Percentiles rank a stretch among this genome's conserved stretches.
phyloP scores from a whole-genome alignment of 306 rosid species.

The Glycyrrhiza uralensis region DNA sequence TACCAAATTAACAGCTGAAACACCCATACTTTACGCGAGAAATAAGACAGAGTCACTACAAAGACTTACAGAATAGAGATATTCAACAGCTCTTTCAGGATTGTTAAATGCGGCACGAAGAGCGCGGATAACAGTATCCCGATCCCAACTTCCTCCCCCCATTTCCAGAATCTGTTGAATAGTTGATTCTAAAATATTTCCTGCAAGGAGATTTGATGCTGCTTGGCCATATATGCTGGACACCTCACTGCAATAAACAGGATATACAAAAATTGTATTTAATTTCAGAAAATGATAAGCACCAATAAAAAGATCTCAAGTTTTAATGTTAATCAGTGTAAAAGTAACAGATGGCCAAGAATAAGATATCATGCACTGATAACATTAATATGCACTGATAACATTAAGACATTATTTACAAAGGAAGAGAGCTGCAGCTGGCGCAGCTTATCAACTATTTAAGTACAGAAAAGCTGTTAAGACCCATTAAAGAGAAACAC shows the following conservation, averaged over 20 bases:
- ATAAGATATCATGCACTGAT: not conserved
- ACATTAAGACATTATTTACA: not conserved
- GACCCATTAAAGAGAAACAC: constrained; percentile 4
- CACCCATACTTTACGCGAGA: not conserved
- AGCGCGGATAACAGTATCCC: constrained; percentile 73
- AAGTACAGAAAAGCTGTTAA: not conserved
- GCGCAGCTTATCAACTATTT: not conserved
- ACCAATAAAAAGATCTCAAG: not conserved
- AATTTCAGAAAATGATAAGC: not conserved
- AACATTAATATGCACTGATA: not conserved
- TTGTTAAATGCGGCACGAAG: constrained; percentile 84
- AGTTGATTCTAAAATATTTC: constrained; percentile 56
- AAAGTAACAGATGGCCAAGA: constrained; percentile 3
- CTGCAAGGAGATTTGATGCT: constrained; percentile 66
- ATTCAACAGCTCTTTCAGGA: constrained; percentile 88
- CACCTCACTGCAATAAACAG: constrained; percentile 48
- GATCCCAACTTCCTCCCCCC: constrained; percentile 94
- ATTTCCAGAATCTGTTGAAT: constrained; percentile 70
- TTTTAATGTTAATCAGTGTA: not conserved
- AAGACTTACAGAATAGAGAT: constrained; percentile 78
- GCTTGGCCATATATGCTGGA: constrained; percentile 55
- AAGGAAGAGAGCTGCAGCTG: not conserved
- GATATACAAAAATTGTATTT: constrained; percentile 12
- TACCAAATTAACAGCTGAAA: constrained; percentile 12
- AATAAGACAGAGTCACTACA: not conserved